Conservation (phyloP, 2,329 filamentous ascomycete genomes). For the Trichoderma endophyticum region DNA sequence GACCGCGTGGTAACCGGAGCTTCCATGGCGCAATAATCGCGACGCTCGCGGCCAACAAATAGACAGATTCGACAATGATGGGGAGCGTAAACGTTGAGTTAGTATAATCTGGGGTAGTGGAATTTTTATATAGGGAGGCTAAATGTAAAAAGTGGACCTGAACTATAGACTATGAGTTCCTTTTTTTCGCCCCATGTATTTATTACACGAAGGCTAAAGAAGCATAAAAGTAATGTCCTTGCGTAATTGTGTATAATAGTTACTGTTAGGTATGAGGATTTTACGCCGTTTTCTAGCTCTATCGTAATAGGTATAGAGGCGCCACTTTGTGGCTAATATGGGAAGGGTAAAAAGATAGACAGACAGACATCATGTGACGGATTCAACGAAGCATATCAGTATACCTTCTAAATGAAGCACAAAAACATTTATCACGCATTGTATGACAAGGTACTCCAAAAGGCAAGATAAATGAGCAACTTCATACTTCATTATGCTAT, state of each 20-base stretch:
- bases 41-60: neutral
- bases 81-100: neutral
- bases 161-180: neutral
- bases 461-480: neutral
- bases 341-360: neutral
- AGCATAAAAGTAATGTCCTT: neutral
- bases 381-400: no score
- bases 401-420: no score
- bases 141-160: neutral
- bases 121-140: neutral
- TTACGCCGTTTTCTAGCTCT: neutral
- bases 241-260: neutral
- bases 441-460: neutral
- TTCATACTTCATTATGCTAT: neutral
- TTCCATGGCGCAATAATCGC: neutral
- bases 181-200: neutral
- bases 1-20: neutral
- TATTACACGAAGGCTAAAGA: neutral
- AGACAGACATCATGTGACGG: no score
- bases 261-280: neutral
- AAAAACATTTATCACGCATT: neutral
- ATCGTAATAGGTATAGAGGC: neutral
- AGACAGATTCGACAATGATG: neutral
- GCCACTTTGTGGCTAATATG: neutral
- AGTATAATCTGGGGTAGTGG: neutral